These are phyloP conservation scores for Trametes maxima DNA, from an alignment of 768 basidiomycete genomes.

Conservation along the genomic window DNA sequence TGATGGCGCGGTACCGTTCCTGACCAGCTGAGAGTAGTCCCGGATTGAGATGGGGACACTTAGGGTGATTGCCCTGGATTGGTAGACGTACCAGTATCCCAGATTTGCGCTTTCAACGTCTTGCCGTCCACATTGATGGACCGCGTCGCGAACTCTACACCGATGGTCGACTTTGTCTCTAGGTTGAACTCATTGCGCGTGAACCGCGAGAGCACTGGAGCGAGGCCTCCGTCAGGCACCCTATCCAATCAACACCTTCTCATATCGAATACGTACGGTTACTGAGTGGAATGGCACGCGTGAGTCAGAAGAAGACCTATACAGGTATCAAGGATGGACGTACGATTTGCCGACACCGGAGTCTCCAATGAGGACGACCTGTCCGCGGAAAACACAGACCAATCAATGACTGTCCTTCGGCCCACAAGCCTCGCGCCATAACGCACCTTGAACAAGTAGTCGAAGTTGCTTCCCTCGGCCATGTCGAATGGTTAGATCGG, in stretches of 20 bases:
- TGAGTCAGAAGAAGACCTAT: constrained; percentile 2
- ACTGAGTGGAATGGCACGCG: constrained; percentile 37
- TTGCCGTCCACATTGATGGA: constrained; percentile 95
- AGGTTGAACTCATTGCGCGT: constrained; percentile 99
- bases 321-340: constrained; percentile 41
- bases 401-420: constrained; percentile 14
- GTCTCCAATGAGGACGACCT: constrained; percentile 99
- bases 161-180: constrained; percentile 98
- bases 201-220: constrained; percentile 96
- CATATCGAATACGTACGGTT: constrained; percentile 54
- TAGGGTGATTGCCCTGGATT: constrained; percentile 3
- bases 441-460: constrained; percentile 96
- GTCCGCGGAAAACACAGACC: constrained; percentile 4
- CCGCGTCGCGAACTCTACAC: constrained; percentile 97
- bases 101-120: constrained; percentile 97
- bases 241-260: not conserved
- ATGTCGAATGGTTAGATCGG: constrained; percentile 43
- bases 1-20: constrained; percentile 97
- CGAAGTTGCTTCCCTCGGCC: constrained; percentile 95
- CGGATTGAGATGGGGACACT: not conserved
- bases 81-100: constrained; percentile 86
- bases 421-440: not conserved
- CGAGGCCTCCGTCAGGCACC: constrained; percentile 1
- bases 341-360: constrained; percentile 99
- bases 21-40: constrained; percentile 76